These are phyloP conservation scores for Cephaloascus albidus DNA, from an alignment of 805 yeast genomes.

Conservation along the genomic window DNA sequence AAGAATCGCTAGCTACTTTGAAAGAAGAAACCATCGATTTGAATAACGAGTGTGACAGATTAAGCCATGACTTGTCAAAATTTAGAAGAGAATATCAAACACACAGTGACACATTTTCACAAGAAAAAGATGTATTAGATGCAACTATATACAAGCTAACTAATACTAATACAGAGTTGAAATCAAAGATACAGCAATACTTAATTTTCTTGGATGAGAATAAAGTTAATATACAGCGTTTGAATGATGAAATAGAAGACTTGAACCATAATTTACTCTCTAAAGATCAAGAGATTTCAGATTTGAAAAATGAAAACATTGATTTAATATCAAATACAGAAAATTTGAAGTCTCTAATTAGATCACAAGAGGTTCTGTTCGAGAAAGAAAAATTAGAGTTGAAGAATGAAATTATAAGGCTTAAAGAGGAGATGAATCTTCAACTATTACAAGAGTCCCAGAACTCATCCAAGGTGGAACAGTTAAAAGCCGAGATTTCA, in stretches of 20 bases:
- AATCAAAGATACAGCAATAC: slow-evolving; percentile 21
- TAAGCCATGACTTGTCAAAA: slow-evolving; percentile 27
- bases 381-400: slow-evolving; percentile 9
- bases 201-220: slow-evolving; percentile 29
- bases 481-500: slow-evolving; percentile 10
- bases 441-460: slow-evolving; percentile 6
- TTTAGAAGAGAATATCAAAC: slow-evolving; percentile 26
- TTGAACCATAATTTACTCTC: slow-evolving; percentile 9
- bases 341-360: slow-evolving; percentile 13
- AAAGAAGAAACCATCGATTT: slow-evolving; percentile 26
- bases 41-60: slow-evolving; percentile 45
- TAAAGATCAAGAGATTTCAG: slow-evolving; percentile 4
- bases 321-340: not conserved
- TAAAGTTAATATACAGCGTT: slow-evolving; percentile 30
- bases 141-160: not conserved
- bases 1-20: slow-evolving; percentile 10
- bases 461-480: slow-evolving; percentile 9
- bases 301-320: slow-evolving; percentile 3
- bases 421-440: slow-evolving; percentile 7
- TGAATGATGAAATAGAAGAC: slow-evolving; percentile 30
- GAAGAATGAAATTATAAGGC: slow-evolving; percentile 11
- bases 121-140: slow-evolving; percentile 1
- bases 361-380: slow-evolving; percentile 6
- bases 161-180: slow-evolving; percentile 15
- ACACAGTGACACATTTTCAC: slow-evolving; percentile 2